Base-by-base conservation (phyloP, 2,329 filamentous ascomycete species). In the Neofusicoccum parvum region DNA sequence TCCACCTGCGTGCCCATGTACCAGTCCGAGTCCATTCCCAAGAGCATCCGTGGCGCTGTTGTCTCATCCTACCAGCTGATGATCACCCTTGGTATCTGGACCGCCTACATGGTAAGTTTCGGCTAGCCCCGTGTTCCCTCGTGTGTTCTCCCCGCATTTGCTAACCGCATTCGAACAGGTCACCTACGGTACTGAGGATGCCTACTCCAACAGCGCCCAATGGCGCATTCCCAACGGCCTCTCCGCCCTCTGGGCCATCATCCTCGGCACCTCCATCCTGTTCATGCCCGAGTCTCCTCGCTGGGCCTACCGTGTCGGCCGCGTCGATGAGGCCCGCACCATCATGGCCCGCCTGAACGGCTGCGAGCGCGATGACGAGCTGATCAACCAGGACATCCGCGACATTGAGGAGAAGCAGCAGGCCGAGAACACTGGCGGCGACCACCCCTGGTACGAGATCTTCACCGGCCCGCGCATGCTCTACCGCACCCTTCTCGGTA, bases 381-480 rank as follows among this genome's bases (percentile, higher is more conserved):
- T 80, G 67, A 81, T 88, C 14, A 72, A 78, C 37, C 74, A 81
- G 6, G 85, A 88, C 67, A 79, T 87, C 17, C 72, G 77, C 0
- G 86, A 87, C 69, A 87, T 88, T 71, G 81, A 83, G 67, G 75
- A 81, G 64, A 87, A 87, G 69, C 78, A 86, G 63, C 82, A 86
- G 36, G 80, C 83, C 2, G 86, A 88, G 70, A 74, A 77, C 15
- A 74, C 75, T 20, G 74, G 75, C 6, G 74, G 68, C 1, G 65
- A 74, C 34, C 75, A 76, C 64, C 73, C 71, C 11, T 76, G 74
- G 73, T 76, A 91, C 67, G 88, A 91, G 70, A 86, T 87, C 70
- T 82, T 92, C 69, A 84, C 85, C 65, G 81, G 84, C 69, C 89
- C 88, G 70, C 88, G 87, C 68, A 92, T 91, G 83, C 70, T 86